Percentiles rank a stretch among this genome's conserved stretches.
Evolutionary conservation across 2,329 filamentous ascomycete genomes (phyloP).

Genomic region (Atkinsonella hypoxylon): DNA sequence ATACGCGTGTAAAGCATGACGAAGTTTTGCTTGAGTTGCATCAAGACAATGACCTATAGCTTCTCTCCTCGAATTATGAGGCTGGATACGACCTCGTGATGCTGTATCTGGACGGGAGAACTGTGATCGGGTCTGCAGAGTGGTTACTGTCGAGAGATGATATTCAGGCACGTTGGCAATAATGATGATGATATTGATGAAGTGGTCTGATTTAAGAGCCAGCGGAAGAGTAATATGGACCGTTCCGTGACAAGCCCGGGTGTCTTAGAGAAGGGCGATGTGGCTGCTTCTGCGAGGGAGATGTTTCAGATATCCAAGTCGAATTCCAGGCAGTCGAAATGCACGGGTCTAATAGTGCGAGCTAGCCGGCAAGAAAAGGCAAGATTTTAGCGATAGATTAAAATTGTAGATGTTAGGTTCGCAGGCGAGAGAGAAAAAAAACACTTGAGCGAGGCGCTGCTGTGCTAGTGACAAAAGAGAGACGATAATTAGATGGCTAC

Average conservation of each 20-base stretch:
- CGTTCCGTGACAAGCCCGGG: neutral
- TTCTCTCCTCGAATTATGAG: neutral
- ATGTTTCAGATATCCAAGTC: neutral
- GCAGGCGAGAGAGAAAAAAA: neutral
- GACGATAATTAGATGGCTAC: neutral
- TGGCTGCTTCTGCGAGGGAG: neutral
- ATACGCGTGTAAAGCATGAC: slow-evolving; percentile 32
- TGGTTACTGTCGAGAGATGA: neutral
- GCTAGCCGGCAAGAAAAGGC: neutral
- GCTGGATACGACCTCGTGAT: neutral
- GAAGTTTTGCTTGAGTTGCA: slow-evolving; percentile 30
- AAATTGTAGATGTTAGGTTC: neutral
- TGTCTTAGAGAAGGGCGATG: neutral
- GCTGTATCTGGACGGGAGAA: neutral
- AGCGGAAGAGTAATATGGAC: neutral
- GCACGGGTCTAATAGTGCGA: neutral
- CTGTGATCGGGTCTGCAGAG: neutral
- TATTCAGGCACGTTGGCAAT: neutral
- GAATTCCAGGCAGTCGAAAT: neutral
- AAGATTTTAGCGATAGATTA: neutral
- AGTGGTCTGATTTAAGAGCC: neutral
- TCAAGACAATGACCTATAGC: slow-evolving; percentile 6
- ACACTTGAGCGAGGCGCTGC: neutral
- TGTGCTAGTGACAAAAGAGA: neutral
- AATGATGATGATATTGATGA: neutral